Percentiles rank a stretch among this genome's conserved stretches.
Evolutionary conservation across 1,139 yeast species (phyloP).

Genomic region (Saccharomyces pastorianus): DNA sequence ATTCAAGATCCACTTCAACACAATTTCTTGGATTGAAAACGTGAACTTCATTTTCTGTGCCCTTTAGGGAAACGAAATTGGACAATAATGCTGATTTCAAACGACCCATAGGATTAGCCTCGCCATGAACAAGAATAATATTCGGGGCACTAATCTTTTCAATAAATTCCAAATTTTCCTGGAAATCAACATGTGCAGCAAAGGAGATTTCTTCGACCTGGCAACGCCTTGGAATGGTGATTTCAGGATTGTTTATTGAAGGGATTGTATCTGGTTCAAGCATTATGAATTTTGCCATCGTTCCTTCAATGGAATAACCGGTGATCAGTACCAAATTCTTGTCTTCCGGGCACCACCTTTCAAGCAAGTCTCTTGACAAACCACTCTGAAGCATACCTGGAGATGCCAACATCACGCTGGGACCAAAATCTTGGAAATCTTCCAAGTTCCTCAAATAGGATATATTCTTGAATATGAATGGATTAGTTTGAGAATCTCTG

Average conservation of each 20-base stretch:
- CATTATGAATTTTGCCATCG: constrained; percentile 85
- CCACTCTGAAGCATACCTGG: constrained; percentile 99
- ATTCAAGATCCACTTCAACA: constrained; percentile 65
- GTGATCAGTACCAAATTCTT: constrained; percentile 81
- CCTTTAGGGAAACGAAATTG: constrained; percentile 72
- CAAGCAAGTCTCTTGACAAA: constrained; percentile 80
- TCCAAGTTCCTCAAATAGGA: constrained; percentile 74
- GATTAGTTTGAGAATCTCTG: constrained; percentile 69
- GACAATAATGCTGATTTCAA: constrained; percentile 85
- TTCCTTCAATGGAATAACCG: constrained; percentile 97
- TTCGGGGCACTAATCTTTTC: constrained; percentile 79
- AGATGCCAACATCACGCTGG: constrained; percentile 91
- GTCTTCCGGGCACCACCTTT: constrained; percentile 96
- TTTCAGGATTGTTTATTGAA: constrained; percentile 68
- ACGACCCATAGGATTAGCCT: constrained; percentile 95
- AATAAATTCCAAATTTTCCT: constrained; percentile 84
- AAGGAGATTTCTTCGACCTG: constrained; percentile 89
- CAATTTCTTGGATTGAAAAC: constrained; percentile 92
- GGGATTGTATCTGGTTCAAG: constrained; percentile 87
- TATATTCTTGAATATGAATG: constrained; percentile 82
- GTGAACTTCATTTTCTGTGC: constrained; percentile 84
- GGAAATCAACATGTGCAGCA: constrained; percentile 98
- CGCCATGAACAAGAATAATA: constrained; percentile 91
- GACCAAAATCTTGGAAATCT: constrained; percentile 84
- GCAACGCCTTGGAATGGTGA: constrained; percentile 77